phyloP scores from a whole-genome alignment of 2,329 filamentous ascomycete genomes.

The Tolypocladium cylindrosporum region DNA sequence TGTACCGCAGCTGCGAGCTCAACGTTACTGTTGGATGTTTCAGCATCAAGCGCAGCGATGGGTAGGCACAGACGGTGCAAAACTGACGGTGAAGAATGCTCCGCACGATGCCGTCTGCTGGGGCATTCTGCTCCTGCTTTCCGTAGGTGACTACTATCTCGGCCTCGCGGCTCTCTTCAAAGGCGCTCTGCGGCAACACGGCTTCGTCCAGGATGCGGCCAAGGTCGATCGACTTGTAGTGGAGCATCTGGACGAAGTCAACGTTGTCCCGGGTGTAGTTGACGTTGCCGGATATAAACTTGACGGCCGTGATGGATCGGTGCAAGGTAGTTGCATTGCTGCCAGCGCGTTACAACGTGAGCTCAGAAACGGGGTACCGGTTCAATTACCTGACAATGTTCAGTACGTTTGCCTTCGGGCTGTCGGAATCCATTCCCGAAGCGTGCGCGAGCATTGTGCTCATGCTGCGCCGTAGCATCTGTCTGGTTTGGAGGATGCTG shows the following conservation, averaged over 20 bases:
- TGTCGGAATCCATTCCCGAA: background rate
- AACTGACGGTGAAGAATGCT: background rate
- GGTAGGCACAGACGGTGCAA: background rate
- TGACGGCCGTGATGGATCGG: background rate
- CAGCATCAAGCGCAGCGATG: background rate
- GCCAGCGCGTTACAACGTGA: background rate
- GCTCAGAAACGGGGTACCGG: background rate
- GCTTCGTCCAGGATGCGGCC: background rate
- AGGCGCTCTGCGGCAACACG: background rate
- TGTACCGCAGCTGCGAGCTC: background rate
- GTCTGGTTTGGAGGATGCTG: background rate
- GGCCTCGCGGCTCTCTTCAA: background rate
- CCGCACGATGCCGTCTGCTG: background rate
- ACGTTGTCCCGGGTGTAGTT: background rate
- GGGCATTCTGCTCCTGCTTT: background rate
- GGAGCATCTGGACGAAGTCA: slow-evolving; percentile 1
- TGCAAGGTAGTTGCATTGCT: background rate
- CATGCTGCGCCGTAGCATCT: background rate
- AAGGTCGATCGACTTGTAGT: slow-evolving; percentile 1
- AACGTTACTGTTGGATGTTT: background rate
- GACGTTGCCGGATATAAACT: background rate
- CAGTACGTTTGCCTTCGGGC: background rate
- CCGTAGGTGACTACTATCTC: background rate
- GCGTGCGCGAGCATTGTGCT: slow-evolving; percentile 1
- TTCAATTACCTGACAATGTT: background rate